These are phyloP conservation scores for Solanum clarkiae DNA, from an alignment of 257 asterid species.

Conservation along the genomic window DNA sequence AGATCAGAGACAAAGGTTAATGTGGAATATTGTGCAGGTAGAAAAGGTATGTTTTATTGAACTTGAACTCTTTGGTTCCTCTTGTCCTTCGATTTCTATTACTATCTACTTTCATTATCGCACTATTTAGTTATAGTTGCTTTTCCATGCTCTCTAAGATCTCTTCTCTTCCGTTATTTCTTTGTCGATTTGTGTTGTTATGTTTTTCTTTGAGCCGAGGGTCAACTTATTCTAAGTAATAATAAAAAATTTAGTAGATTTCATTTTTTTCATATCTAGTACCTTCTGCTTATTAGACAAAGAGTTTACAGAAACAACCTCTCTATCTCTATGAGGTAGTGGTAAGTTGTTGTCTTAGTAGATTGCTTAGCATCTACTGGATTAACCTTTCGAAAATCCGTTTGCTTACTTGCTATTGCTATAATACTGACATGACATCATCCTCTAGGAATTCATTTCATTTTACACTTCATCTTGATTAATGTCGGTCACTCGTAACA, in stretches of 20 bases:
- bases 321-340: too few species aligned
- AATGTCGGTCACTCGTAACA: not conserved
- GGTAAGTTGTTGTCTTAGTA: not conserved
- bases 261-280: too few species aligned
- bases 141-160: not conserved
- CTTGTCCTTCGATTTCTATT: not conserved
- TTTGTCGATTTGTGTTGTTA: not conserved
- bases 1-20: not conserved
- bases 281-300: too few species aligned
- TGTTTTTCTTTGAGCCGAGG: not conserved
- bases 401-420: not conserved
- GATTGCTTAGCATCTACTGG: not conserved
- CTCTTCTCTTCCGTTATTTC: not conserved
- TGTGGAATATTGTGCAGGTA: not conserved
- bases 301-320: accelerated
- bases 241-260: not conserved
- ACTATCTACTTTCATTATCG: not conserved
- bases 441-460: not conserved
- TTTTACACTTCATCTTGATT: not conserved
- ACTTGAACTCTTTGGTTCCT: not conserved
- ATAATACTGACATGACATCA: not conserved
- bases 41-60: not conserved
- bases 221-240: not conserved
- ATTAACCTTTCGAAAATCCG: not conserved
- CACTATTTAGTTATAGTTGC: not conserved